Evolutionary conservation across 2,329 filamentous ascomycete genomes (phyloP).

Genomic region (Teratosphaeria destructans): DNA sequence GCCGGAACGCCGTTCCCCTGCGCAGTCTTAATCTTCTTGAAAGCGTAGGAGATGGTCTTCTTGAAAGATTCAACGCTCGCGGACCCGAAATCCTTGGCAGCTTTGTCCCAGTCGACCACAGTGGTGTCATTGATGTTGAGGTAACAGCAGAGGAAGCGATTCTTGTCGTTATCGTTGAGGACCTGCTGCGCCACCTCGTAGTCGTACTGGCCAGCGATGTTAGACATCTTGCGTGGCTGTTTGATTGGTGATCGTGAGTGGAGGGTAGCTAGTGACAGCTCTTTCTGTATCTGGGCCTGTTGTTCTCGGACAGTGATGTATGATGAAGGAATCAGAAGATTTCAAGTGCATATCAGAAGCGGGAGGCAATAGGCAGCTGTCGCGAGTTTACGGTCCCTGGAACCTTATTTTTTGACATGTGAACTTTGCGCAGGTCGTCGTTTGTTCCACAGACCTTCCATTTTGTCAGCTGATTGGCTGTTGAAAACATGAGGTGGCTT

Average conservation of each 20-base stretch:
- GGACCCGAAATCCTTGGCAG: slow-evolving; percentile 16
- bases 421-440: not conserved
- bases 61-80: slow-evolving; percentile 18
- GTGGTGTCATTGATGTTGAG: slow-evolving; percentile 13
- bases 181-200: slow-evolving; percentile 14
- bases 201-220: slow-evolving; percentile 10
- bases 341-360: not conserved
- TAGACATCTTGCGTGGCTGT: slow-evolving; percentile 6
- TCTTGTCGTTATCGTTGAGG: slow-evolving; percentile 20
- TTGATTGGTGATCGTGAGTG: not conserved
- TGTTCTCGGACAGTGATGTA: not conserved
- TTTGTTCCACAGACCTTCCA: not conserved
- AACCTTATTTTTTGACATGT: not conserved
- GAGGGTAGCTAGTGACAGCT: not conserved
- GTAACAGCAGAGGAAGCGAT: slow-evolving; percentile 19
- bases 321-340: not conserved
- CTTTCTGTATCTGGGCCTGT: not conserved
- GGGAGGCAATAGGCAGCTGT: not conserved
- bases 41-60: slow-evolving; percentile 7
- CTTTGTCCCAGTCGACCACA: slow-evolving; percentile 18
- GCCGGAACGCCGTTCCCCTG: slow-evolving; percentile 9
- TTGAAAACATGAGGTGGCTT: not conserved
- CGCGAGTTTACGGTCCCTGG: not conserved
- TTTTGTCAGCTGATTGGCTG: not conserved
- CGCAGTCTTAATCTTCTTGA: slow-evolving; percentile 22